These are phyloP conservation scores for Fusarium liriodendri DNA, from an alignment of 2,329 filamentous ascomycete genomes.

Conservation along the genomic window DNA sequence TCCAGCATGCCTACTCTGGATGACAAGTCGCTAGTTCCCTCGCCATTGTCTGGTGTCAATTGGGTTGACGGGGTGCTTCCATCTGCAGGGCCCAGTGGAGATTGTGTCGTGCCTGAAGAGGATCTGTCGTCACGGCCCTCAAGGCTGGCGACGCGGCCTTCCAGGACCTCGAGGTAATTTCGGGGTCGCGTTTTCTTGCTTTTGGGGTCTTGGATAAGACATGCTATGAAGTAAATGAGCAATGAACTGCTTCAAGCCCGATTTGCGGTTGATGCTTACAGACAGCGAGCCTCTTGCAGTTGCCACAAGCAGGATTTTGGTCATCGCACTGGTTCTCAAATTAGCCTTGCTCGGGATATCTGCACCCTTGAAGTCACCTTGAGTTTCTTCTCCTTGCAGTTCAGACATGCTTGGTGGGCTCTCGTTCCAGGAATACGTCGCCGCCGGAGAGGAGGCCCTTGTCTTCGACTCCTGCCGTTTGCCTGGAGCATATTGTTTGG, in stretches of 20 bases:
- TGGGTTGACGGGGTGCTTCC: not conserved
- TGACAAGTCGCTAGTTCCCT: constrained; percentile 16
- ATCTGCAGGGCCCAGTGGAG: not conserved
- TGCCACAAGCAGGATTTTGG: not conserved
- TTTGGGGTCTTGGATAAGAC: constrained; percentile 42
- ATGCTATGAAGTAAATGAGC: constrained; percentile 4
- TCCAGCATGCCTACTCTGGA: constrained; percentile 34
- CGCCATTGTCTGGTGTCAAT: not conserved
- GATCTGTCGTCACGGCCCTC: constrained; percentile 12
- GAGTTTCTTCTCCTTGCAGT: constrained; percentile 13
- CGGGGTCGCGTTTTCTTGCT: constrained; percentile 44
- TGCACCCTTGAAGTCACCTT: not conserved
- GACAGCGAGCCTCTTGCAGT: not conserved
- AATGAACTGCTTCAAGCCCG: not conserved
- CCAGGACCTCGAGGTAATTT: constrained; percentile 45
- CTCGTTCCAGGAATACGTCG: not conserved
- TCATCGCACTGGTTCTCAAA: not conserved
- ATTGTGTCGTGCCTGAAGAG: not conserved
- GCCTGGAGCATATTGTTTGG: not conserved
- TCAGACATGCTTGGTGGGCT: not conserved
- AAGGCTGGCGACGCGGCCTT: constrained; percentile 42
- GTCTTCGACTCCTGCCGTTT: not conserved
- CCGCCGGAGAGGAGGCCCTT: not conserved
- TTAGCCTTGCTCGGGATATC: too few species aligned
- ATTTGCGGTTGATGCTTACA: not conserved